Evolutionary conservation across 371 early-diverging fungal species (phyloP).

Genomic region (Zychaea mexicana): DNA sequence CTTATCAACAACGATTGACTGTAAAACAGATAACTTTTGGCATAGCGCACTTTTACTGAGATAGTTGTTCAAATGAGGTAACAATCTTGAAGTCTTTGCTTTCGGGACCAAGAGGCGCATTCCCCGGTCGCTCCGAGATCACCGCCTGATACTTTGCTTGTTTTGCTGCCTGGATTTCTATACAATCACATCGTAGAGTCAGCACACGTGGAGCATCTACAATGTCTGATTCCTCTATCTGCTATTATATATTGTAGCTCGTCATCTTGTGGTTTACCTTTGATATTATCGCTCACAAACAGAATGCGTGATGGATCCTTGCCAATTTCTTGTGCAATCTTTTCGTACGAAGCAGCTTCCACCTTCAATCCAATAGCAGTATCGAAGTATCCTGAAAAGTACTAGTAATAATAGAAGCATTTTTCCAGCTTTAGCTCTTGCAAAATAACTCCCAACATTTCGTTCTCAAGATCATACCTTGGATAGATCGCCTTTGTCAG

Average conservation of each 20-base stretch:
- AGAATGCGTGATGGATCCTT: constrained; percentile 56
- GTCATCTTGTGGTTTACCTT: too few species aligned
- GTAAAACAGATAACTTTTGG: neutral
- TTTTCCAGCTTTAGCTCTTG: too few species aligned
- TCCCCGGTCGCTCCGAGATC: constrained; percentile 80
- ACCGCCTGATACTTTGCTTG: constrained; percentile 74
- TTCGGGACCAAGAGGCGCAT: constrained; percentile 55
- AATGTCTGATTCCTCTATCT: too few species aligned
- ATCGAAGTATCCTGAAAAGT: constrained; percentile 88
- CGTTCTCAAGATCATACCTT: too few species aligned
- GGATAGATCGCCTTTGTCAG: constrained; percentile 82
- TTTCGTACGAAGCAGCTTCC: constrained; percentile 66
- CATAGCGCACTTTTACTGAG: neutral
- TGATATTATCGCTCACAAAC: constrained; percentile 88
- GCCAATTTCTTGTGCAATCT: constrained; percentile 73
- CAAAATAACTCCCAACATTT: too few species aligned
- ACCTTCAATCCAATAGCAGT: constrained; percentile 83
- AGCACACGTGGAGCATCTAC: too few species aligned
- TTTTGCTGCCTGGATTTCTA: constrained; percentile 83
- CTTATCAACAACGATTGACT: neutral
- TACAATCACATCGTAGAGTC: neutral
- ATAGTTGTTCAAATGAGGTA: constrained; percentile 43
- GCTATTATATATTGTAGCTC: too few species aligned
- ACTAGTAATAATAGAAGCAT: too few species aligned
- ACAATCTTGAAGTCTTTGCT: constrained; percentile 36